A percentile compares a stretch with the other conserved stretches of the same genome.
Conservation (phyloP, 148 eudicot genomes). For the Chenopodium formosanum region DNA sequence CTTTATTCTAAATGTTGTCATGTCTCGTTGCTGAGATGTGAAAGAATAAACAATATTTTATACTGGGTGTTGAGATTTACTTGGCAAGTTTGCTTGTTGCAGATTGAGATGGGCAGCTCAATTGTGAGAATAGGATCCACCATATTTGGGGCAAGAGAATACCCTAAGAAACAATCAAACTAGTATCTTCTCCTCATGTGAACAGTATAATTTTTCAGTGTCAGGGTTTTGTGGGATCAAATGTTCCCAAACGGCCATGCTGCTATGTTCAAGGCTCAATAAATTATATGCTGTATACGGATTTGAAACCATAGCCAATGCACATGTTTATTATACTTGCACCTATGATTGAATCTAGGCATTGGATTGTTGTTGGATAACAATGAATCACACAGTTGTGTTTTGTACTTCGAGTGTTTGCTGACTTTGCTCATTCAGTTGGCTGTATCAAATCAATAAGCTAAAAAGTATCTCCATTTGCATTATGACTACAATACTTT, state of each 20-base stretch:
- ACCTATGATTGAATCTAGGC: not conserved
- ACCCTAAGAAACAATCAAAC: slow-evolving; percentile 43
- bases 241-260: not conserved
- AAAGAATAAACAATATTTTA: not conserved
- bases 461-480: not conserved
- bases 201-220: not conserved
- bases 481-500: not conserved
- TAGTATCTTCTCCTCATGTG: not conserved
- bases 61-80: not conserved
- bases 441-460: not conserved
- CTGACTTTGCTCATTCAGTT: not conserved
- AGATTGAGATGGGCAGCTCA: slow-evolving; percentile 97
- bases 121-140: slow-evolving; percentile 87
- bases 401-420: not conserved
- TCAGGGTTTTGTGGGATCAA: not conserved
- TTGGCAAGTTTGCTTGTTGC: slow-evolving; percentile 27
- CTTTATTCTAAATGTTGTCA: not conserved
- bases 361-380: not conserved
- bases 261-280: not conserved
- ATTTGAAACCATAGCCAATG: not conserved
- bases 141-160: slow-evolving; percentile 93
- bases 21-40: not conserved
- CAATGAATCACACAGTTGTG: not conserved
- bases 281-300: not conserved
- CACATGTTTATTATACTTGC: not conserved